Conservation (phyloP, 1,284 basidiomycete genomes). For the Pyrrhoderma lamaoense region DNA sequence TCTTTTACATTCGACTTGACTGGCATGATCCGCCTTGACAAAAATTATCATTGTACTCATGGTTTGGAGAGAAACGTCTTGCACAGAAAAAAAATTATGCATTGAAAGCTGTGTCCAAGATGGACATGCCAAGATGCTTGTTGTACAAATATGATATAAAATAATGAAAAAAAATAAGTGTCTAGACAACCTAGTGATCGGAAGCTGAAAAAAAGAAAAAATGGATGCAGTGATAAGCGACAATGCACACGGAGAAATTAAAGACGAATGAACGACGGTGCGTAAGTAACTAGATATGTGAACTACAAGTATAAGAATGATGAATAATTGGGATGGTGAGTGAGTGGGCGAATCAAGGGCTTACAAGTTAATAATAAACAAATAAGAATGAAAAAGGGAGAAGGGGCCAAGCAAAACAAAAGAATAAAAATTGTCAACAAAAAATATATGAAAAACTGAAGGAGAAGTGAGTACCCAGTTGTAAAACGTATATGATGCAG, state of each 20-base stretch:
- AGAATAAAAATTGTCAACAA: too few relatives aligned
- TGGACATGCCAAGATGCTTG: constrained; percentile 10
- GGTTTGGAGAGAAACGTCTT: background rate
- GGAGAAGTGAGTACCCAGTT: too few relatives aligned
- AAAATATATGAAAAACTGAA: too few relatives aligned
- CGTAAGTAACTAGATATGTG: constrained; percentile 18
- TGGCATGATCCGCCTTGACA: too few relatives aligned
- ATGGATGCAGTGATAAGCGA: background rate
- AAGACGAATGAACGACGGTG: background rate
- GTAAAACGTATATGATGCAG: too few relatives aligned
- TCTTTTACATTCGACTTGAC: background rate
- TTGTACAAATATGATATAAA: constrained; percentile 10
- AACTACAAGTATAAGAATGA: constrained; percentile 20
- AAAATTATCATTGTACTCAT: too few relatives aligned
- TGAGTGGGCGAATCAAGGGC: constrained; percentile 19
- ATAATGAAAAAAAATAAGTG: background rate
- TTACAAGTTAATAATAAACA: background rate
- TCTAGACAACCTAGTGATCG: too few relatives aligned
- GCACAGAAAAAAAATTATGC: constrained; percentile 5
- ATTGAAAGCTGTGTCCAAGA: constrained; percentile 8
- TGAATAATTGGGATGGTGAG: constrained; percentile 18
- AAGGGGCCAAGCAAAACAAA: too few relatives aligned
- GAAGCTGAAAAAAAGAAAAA: background rate
- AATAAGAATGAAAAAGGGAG: too few relatives aligned
- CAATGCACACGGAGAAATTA: constrained; percentile 6